Evolutionary conservation across 2,329 filamentous ascomycete species (phyloP).

Genomic region (Colletotrichum somersetense): DNA sequence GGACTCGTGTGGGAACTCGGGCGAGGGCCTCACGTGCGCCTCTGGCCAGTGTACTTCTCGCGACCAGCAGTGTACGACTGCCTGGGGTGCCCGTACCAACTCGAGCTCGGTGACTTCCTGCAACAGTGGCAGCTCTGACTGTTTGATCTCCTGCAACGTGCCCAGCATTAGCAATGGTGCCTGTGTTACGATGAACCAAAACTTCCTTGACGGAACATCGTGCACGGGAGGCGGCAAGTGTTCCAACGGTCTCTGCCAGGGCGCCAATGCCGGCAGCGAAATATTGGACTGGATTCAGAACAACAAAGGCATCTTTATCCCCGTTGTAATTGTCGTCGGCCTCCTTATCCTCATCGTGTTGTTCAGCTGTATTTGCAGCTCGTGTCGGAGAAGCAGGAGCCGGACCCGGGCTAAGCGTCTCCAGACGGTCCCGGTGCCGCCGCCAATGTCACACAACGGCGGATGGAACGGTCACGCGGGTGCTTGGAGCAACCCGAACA

Average conservation of each 20-base stretch:
- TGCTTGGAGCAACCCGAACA: conserved; percentile 31
- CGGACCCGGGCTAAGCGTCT: conserved; percentile 43
- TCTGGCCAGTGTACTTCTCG: conserved; percentile 95
- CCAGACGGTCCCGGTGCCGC: conserved; percentile 43
- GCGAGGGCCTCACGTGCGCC: conserved; percentile 79
- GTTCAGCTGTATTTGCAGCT: conserved; percentile 71
- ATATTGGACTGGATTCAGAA: conserved; percentile 80
- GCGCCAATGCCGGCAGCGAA: conserved; percentile 76
- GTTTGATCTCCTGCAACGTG: conserved; percentile 81
- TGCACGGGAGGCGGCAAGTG: conserved; percentile 87
- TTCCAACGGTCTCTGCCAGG: conserved; percentile 81
- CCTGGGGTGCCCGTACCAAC: conserved; percentile 81
- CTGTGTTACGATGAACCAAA: conserved; percentile 85
- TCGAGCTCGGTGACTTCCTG: conserved; percentile 87
- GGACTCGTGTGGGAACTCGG: conserved; percentile 74
- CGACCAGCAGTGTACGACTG: conserved; percentile 86
- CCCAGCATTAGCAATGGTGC: conserved; percentile 73
- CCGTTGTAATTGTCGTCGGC: conserved; percentile 76
- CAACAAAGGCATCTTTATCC: conserved; percentile 87
- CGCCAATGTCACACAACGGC: conserved; percentile 36
- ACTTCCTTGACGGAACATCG: conserved; percentile 91
- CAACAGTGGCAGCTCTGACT: conserved; percentile 70
- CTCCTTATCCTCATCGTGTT: conserved; percentile 78
- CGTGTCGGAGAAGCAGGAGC: conserved; percentile 48
- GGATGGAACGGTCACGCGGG: conserved; percentile 43